These are phyloP conservation scores for Streptanthus diversifolius DNA, from an alignment of 345 rosid species.

Conservation along the genomic window DNA sequence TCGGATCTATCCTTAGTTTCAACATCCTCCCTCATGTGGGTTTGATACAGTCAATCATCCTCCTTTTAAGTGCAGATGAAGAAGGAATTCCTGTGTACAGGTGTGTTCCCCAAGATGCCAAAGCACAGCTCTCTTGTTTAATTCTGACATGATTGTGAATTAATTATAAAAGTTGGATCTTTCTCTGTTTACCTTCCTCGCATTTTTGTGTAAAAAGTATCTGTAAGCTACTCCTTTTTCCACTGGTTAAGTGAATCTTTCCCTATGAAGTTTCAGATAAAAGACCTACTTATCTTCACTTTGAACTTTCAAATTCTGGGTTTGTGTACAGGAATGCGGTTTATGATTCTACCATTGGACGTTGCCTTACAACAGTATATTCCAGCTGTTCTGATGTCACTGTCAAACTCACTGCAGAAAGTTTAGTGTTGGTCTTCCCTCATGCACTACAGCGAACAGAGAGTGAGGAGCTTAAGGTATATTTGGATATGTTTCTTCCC, in stretches of 20 bases:
- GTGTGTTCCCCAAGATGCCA: constrained; percentile 37
- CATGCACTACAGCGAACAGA: constrained; percentile 63
- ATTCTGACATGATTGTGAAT: constrained; percentile 14
- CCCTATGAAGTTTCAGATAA: not conserved
- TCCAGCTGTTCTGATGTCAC: constrained; percentile 66
- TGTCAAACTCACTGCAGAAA: constrained; percentile 67
- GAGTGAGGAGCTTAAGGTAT: constrained; percentile 85
- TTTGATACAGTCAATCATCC: constrained; percentile 62
- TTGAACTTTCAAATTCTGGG: constrained; percentile 4
- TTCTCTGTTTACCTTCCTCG: not conserved
- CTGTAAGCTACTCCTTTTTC: not conserved
- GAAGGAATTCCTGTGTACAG: constrained; percentile 76
- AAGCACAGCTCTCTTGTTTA: constrained; percentile 2
- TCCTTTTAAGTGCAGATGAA: constrained; percentile 62
- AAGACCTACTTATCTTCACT: constrained; percentile 12
- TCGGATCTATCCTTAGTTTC: constrained; percentile 58
- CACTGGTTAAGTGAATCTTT: not conserved
- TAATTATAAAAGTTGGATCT: not conserved
- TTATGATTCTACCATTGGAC: constrained; percentile 80
- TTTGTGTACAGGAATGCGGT: not conserved
- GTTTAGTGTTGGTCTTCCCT: constrained; percentile 52
- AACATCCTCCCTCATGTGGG: constrained; percentile 68
- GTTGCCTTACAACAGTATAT: constrained; percentile 60
- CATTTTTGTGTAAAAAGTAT: not conserved
- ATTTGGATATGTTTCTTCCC: constrained; percentile 5